phyloP scores from a whole-genome alignment of 306 rosid genomes.

The Trifolium fragiferum region DNA sequence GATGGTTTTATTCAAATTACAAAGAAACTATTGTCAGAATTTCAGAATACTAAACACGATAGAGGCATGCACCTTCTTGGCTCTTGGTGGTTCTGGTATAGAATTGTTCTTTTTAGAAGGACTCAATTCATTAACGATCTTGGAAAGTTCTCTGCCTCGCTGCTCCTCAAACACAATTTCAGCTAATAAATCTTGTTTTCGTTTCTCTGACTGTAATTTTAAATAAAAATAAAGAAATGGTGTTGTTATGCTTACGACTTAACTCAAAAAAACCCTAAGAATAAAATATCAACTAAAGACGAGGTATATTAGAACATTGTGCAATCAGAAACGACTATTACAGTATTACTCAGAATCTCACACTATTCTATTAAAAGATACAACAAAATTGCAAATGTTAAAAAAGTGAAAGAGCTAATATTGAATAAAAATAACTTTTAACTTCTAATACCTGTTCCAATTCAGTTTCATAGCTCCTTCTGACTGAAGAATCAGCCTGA shows the following conservation, averaged over 20 bases:
- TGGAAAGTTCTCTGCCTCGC: conserved; percentile 75
- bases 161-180: conserved; percentile 82
- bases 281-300: conserved; percentile 6
- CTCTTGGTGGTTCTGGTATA: conserved; percentile 55
- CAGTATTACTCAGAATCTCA: conserved; percentile 4
- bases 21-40: conserved; percentile 23
- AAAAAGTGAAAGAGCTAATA: not conserved
- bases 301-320: not conserved
- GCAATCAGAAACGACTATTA: not conserved
- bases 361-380: not conserved
- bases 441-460: conserved; percentile 71
- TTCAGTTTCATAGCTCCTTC: conserved; percentile 72
- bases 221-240: not conserved
- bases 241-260: conserved; percentile 3
- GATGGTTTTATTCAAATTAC: conserved; percentile 12
- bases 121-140: conserved; percentile 65
- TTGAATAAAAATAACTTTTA: not conserved
- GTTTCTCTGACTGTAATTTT: conserved; percentile 77
- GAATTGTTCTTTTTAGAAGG: conserved; percentile 59
- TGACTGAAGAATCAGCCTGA: conserved; percentile 60
- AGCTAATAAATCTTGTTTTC: conserved; percentile 78
- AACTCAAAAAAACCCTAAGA: not conserved
- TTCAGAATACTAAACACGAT: conserved; percentile 18
- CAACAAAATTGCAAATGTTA: not conserved
- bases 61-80: conserved; percentile 65